phyloP scores from a whole-genome alignment of 164 flowering plant species.

The Berberis thunbergii region DNA sequence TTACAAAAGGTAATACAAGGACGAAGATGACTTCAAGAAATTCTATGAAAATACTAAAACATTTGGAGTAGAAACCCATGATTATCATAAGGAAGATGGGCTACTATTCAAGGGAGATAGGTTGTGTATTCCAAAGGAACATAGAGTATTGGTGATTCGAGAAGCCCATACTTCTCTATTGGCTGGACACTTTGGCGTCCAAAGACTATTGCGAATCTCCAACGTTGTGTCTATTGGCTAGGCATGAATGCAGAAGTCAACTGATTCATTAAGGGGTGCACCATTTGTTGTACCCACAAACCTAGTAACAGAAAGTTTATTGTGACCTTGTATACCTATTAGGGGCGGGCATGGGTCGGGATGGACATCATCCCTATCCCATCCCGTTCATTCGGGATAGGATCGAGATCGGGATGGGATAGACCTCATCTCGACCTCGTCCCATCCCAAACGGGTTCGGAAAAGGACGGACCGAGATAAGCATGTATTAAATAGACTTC shows the following conservation, averaged over 20 bases:
- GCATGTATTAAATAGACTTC: no score
- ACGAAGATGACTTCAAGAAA: neutral
- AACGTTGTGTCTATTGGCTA: neutral
- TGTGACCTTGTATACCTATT: no score
- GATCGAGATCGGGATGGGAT: no score
- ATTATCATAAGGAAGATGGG: neutral
- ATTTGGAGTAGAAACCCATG: neutral
- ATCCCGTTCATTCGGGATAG: no score
- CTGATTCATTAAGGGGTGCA: neutral
- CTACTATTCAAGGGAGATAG: no score
- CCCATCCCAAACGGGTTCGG: no score
- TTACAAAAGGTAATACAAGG: neutral
- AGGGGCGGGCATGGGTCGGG: no score
- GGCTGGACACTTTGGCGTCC: neutral
- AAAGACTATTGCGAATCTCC: neutral
- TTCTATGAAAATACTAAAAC: neutral
- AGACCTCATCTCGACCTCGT: no score
- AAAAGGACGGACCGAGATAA: no score
- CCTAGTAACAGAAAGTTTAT: neutral
- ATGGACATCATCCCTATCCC: no score
- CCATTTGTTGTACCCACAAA: neutral
- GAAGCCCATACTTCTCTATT: neutral
- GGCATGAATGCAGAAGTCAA: neutral
- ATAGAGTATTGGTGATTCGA: neutral
- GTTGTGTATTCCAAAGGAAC: neutral